Evolutionary conservation across 352 stramenopile species (phyloP).

Genomic region (Globisporangium orthogonon): DNA sequence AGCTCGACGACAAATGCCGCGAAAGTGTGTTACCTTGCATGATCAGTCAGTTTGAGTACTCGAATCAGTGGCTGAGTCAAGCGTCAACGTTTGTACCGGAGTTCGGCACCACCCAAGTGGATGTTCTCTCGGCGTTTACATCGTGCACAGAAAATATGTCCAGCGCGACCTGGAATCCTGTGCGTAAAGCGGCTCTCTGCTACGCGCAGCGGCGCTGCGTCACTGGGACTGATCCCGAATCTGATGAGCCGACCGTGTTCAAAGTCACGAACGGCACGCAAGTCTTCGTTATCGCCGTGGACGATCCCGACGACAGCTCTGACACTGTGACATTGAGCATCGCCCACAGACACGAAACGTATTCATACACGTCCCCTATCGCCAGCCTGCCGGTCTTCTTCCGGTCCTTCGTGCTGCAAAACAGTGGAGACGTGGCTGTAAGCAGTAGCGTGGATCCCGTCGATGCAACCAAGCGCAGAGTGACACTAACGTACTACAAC

Average conservation of each 20-base stretch:
- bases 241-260: not conserved
- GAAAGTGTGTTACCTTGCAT: constrained; percentile 5
- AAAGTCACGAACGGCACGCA: constrained; percentile 11
- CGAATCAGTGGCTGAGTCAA: not conserved
- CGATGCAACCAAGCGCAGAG: not conserved
- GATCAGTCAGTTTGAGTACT: not conserved
- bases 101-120: not conserved
- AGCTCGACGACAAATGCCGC: constrained; percentile 6
- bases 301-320: not conserved
- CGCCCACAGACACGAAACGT: not conserved
- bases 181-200: constrained; percentile 8
- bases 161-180: constrained; percentile 2
- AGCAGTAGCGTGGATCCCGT: constrained; percentile 1
- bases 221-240: not conserved
- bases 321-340: constrained; percentile 3
- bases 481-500: constrained; percentile 11
- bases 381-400: constrained; percentile 15
- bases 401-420: constrained; percentile 17
- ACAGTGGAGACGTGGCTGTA: constrained; percentile 12
- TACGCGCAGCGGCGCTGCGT: not conserved
- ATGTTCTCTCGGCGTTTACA: constrained; percentile 1
- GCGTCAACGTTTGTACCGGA: not conserved
- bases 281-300: constrained; percentile 2
- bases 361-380: constrained; percentile 9
- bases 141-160: constrained; percentile 1